Evolutionary conservation across 805 yeast species (phyloP).

Genomic region (Hyphopichia homilentoma): DNA sequence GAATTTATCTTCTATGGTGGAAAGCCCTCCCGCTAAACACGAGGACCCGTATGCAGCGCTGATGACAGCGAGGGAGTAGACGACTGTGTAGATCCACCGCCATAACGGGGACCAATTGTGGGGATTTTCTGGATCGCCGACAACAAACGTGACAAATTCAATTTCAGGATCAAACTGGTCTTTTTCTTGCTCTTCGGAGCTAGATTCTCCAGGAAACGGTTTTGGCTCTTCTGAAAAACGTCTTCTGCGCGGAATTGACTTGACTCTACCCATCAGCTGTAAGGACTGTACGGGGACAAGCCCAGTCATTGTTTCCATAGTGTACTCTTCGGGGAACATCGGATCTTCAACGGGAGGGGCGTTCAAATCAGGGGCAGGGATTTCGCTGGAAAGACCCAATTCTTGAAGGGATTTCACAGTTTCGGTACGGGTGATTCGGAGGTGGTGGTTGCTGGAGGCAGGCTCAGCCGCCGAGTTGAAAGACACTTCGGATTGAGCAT

Average conservation of each 20-base stretch:
- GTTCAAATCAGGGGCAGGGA: constrained; percentile 52
- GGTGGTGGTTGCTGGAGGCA: not conserved
- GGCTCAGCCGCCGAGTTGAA: constrained; percentile 4
- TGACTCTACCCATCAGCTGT: constrained; percentile 58
- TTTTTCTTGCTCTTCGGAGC: constrained; percentile 13
- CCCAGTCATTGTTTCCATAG: constrained; percentile 84
- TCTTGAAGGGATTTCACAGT: constrained; percentile 66
- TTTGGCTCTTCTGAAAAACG: constrained; percentile 1
- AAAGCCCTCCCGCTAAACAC: constrained; percentile 81
- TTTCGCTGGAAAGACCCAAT: constrained; percentile 53
- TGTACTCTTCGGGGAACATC: constrained; percentile 90
- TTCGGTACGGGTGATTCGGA: constrained; percentile 55
- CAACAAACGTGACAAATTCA: constrained; percentile 78
- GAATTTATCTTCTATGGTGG: constrained; percentile 60
- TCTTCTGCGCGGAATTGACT: constrained; percentile 5
- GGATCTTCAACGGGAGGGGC: constrained; percentile 50
- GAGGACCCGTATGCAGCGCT: constrained; percentile 94
- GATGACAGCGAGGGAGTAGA: constrained; percentile 70
- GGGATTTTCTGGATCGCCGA: constrained; percentile 86
- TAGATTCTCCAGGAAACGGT: constrained; percentile 3
- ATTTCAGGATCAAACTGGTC: constrained; percentile 53
- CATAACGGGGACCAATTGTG: constrained; percentile 65
- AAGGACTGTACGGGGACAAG: constrained; percentile 77
- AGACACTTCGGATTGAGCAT: constrained; percentile 44
- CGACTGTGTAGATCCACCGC: constrained; percentile 66